Evolutionary conservation across 139 green algal genomes (phyloP).

Genomic region (Nannochloris sp.): DNA sequence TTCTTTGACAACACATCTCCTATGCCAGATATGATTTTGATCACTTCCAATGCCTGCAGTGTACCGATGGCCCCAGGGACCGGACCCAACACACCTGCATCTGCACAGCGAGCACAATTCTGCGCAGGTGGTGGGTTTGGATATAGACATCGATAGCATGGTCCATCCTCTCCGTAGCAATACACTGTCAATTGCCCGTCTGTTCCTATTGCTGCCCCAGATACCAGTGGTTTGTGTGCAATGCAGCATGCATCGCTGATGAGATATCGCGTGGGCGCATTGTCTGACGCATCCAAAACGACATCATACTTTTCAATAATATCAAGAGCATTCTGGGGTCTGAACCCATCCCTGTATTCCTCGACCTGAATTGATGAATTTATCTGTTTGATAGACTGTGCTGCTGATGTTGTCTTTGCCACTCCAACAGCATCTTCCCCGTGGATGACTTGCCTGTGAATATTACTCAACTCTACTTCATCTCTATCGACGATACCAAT

Average conservation of each 20-base stretch:
- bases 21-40: conserved; percentile 75
- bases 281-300: conserved; percentile 90
- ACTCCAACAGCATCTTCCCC: conserved; percentile 52
- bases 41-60: conserved; percentile 86
- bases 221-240: conserved; percentile 64
- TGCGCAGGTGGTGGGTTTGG: conserved; percentile 60
- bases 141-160: conserved; percentile 87
- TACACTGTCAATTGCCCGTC: conserved; percentile 95
- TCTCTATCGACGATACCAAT: conserved; percentile 82
- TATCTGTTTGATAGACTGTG: conserved; percentile 36
- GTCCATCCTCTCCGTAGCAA: conserved; percentile 48
- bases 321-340: conserved; percentile 53
- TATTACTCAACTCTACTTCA: conserved; percentile 74
- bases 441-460: conserved; percentile 82
- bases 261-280: conserved; percentile 86
- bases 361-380: conserved; percentile 62
- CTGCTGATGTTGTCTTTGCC: conserved; percentile 74
- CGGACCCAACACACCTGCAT: conserved; percentile 82
- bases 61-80: conserved; percentile 86
- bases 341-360: conserved; percentile 50
- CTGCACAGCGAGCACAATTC: conserved; percentile 77
- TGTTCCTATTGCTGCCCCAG: conserved; percentile 78
- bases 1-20: conserved; percentile 46
- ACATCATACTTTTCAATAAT: conserved; percentile 75
- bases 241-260: conserved; percentile 79